Evolutionary conservation across 495 filamentous ascomycete genomes (phyloP), one percentile per base, ranked within the genome.

Genomic region (Peziza echinospora): DNA sequence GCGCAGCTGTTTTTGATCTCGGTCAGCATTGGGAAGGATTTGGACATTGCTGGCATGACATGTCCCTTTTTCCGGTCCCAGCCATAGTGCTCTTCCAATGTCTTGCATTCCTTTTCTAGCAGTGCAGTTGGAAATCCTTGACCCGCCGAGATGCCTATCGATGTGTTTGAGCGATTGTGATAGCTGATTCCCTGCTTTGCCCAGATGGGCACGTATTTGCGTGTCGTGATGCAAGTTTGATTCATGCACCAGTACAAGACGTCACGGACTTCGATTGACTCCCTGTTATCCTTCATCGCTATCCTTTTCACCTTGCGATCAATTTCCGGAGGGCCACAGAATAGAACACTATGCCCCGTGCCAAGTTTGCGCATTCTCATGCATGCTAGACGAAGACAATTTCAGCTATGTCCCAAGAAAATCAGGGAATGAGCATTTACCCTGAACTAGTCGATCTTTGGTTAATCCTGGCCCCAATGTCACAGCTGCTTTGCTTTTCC

Each of bases 391-490:
- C 1, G 45, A 23, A 13, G 8, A n/a, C n/a, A n/a, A n/a, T n/a
- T n/a, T 47, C 47, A 41, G 41, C 5, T 6, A 21, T 17, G 11
- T 21, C 7, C n/a, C 58, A 44, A 22, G 21, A 21, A 34, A 8
- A 34, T 8, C 8, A 34, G 26, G n/a, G 24, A 25, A 34, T 11
- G 17, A 22, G 21, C 6, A 53, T 64, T 54, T 65, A 81, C 78
- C 78, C 73, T 89, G 82, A 0, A 83, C 77, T 1, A 81, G 58
- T 34, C 69, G 67, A 43, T 86, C 80, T 55, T 86, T 85, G 0
- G 77, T 78, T 5, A 81, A 58, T n/a, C 65, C 62, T 0, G 75
- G 66, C 0, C 80, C 78, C 0, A 87, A 63, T 0, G 77, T 85
- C 5, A 89, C 71, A 3, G 77, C 77, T 2, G 76, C 82, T 10